phyloP scores from a whole-genome alignment of 352 stramenopile genomes.

The Phytophthora idaei region DNA sequence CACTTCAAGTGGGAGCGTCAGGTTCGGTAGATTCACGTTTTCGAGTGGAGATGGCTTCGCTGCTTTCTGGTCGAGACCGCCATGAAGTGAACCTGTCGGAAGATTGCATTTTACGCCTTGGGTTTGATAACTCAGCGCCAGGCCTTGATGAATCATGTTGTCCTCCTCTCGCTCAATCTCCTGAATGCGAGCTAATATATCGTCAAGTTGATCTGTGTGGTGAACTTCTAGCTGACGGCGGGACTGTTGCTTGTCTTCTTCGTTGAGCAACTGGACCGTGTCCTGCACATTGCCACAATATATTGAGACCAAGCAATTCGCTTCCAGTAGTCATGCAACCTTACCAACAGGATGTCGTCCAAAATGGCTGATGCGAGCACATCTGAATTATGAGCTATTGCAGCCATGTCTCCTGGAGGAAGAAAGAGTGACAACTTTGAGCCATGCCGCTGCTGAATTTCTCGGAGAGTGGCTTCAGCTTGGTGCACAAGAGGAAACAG shows the following conservation, averaged over 20 bases:
- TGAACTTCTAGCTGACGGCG: conserved; percentile 28
- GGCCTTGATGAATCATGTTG: conserved; percentile 42
- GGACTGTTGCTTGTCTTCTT: conserved; percentile 49
- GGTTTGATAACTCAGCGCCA: conserved; percentile 32
- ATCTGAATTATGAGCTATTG: conserved; percentile 57
- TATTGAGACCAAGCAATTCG: conserved; percentile 2
- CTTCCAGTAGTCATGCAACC: not conserved
- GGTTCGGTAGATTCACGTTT: conserved; percentile 1
- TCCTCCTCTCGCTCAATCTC: conserved; percentile 54
- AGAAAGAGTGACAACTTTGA: conserved; percentile 54
- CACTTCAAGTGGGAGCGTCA: conserved; percentile 49
- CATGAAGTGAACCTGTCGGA: conserved; percentile 1
- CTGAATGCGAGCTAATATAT: conserved; percentile 55
- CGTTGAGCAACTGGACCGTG: conserved; percentile 61
- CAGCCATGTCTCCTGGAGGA: conserved; percentile 37
- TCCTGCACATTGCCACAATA: conserved; percentile 40
- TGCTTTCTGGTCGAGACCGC: not conserved
- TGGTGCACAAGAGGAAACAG: conserved; percentile 62
- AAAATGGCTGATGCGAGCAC: conserved; percentile 59
- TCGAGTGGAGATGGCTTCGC: not conserved
- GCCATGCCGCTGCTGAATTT: conserved; percentile 44
- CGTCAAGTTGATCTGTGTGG: conserved; percentile 48
- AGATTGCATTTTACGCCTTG: conserved; percentile 22
- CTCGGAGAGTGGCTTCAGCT: conserved; percentile 48
- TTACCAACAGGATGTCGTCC: conserved; percentile 68